These are phyloP conservation scores for Gossypium davidsonii DNA, from an alignment of 441 rosid genomes.

Conservation along the genomic window DNA sequence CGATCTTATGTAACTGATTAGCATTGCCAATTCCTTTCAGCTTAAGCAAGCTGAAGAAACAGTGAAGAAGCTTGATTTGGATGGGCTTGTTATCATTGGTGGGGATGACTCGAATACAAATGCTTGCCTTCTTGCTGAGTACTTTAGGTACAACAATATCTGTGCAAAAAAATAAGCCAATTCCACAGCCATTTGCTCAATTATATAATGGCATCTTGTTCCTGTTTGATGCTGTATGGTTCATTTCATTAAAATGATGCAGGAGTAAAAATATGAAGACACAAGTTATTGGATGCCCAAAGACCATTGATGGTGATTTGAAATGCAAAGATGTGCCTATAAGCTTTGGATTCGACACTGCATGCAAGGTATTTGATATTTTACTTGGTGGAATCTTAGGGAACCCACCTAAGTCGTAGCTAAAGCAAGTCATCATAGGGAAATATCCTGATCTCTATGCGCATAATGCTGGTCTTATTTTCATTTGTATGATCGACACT, in stretches of 20 bases:
- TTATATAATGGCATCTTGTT: background rate
- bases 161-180: background rate
- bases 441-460: background rate
- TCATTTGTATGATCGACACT: background rate
- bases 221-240: background rate
- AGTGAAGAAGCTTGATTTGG: constrained; percentile 56
- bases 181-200: background rate
- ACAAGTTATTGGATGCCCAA: constrained; percentile 93
- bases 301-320: constrained; percentile 64
- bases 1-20: background rate
- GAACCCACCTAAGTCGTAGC: background rate
- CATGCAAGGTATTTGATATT: constrained; percentile 73
- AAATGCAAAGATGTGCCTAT: constrained; percentile 75
- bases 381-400: background rate
- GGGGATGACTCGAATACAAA: constrained; percentile 98
- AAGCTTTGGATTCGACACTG: constrained; percentile 98
- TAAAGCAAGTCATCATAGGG: background rate
- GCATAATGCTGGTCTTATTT: background rate
- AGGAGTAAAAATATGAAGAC: constrained; percentile 87
- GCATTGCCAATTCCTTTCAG: constrained; percentile 35
- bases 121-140: constrained; percentile 94
- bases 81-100: constrained; percentile 87
- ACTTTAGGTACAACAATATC: constrained; percentile 39
- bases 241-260: constrained; percentile 2
- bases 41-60: constrained; percentile 91